Evolutionary conservation across 2,329 filamentous ascomycete genomes (phyloP).

Genomic region (Apiospora arundinis): DNA sequence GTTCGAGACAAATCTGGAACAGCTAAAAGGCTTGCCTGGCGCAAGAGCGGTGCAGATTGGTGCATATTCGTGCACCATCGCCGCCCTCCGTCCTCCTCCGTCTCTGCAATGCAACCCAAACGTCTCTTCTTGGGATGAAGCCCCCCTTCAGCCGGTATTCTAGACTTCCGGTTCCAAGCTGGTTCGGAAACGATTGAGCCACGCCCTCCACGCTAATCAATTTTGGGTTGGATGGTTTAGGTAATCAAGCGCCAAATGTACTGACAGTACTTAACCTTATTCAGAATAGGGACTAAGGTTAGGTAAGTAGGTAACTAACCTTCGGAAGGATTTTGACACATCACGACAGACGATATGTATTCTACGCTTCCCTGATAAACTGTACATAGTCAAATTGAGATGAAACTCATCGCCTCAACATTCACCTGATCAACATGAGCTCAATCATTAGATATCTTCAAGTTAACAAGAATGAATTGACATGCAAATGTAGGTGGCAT

Average conservation of each 20-base stretch:
- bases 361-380: too few species aligned
- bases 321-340: too few species aligned
- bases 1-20: conserved; percentile 41
- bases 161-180: conserved; percentile 33
- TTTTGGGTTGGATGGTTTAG: background rate
- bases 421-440: background rate
- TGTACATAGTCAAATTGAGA: background rate
- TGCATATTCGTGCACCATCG: background rate
- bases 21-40: conserved; percentile 21
- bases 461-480: background rate
- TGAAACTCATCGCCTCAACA: background rate
- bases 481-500: background rate
- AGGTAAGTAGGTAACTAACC: too few species aligned
- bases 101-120: conserved; percentile 27
- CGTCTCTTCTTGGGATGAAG: conserved; percentile 11
- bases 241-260: background rate
- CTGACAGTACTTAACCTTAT: too few species aligned
- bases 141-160: conserved; percentile 27
- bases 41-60: background rate
- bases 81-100: background rate
- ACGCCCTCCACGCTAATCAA: conserved; percentile 3
- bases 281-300: too few species aligned
- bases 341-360: background rate
- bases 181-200: conserved; percentile 26
- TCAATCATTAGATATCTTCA: background rate